These are phyloP conservation scores for Ascochyta viciae-villosae DNA, from an alignment of 2,329 filamentous ascomycete species.

Conservation along the genomic window DNA sequence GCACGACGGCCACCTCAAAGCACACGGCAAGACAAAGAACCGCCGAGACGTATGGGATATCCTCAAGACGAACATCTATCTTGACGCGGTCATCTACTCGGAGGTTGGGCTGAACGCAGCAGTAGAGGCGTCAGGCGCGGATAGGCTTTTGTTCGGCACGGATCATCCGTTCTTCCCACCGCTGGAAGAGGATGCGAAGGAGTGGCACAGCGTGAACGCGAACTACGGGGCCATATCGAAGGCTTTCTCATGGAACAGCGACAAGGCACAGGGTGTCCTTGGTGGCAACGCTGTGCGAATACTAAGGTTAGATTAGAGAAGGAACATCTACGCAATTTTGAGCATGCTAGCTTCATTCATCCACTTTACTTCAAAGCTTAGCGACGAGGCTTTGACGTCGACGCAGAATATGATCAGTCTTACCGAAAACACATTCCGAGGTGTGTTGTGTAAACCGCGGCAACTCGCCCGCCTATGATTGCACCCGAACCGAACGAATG, in stretches of 20 bases:
- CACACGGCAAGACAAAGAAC: constrained; percentile 65
- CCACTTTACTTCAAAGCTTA: no score
- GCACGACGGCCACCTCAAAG: constrained; percentile 79
- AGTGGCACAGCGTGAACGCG: constrained; percentile 73
- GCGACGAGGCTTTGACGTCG: no score
- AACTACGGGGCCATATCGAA: constrained; percentile 64
- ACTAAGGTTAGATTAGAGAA: constrained; percentile 44
- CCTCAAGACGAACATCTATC: constrained; percentile 77
- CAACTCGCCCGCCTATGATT: no score
- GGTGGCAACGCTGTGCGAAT: constrained; percentile 66
- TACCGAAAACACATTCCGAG: no score
- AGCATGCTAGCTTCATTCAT: no score
- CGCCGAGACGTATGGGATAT: constrained; percentile 69
- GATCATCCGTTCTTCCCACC: constrained; percentile 89
- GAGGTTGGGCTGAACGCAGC: constrained; percentile 76
- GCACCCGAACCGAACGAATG: no score
- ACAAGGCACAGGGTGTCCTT: constrained; percentile 61
- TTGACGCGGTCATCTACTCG: constrained; percentile 87
- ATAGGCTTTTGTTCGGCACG: constrained; percentile 79
- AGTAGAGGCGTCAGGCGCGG: constrained; percentile 69
- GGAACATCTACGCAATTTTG: no score
- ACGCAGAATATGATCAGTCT: no score
- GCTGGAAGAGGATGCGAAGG: constrained; percentile 65
- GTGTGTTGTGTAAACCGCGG: no score
- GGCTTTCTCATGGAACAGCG: constrained; percentile 56